Conservation (phyloP, 257 asterid genomes). For the Mentha longifolia region DNA sequence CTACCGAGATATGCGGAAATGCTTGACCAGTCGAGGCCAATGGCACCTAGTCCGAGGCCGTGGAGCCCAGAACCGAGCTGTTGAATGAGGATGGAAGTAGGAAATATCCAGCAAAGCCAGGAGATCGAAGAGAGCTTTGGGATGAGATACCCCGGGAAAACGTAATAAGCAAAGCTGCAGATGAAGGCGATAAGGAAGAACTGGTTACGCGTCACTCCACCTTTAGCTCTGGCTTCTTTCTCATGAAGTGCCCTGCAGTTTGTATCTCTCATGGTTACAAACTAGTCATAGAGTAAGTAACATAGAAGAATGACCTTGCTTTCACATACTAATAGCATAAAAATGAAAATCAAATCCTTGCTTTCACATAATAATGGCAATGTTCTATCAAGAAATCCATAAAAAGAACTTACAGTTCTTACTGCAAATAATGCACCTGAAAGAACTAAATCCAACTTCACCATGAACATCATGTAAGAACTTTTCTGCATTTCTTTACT, state of each 20-base stretch:
- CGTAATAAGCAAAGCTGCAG: slow-evolving; percentile 90
- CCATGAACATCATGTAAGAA: background rate
- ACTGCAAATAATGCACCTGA: background rate
- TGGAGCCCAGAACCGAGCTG: slow-evolving; percentile 96
- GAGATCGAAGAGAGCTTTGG: slow-evolving; percentile 84
- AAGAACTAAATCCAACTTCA: background rate
- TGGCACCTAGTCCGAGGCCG: slow-evolving; percentile 88
- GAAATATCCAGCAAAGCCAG: slow-evolving; percentile 91
- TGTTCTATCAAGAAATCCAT: too few species aligned
- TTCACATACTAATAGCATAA: background rate
- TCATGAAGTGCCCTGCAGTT: slow-evolving; percentile 89
- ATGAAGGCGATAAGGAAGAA: slow-evolving; percentile 85
- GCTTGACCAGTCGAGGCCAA: slow-evolving; percentile 97
- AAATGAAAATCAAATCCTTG: background rate
- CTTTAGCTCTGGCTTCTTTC: slow-evolving; percentile 72
- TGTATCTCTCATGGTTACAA: slow-evolving; percentile 22
- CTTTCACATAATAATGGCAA: too few species aligned
- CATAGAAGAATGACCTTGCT: background rate
- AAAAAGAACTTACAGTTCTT: background rate
- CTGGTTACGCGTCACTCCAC: slow-evolving; percentile 73
- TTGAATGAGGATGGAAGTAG: slow-evolving; percentile 73
- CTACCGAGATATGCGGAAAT: slow-evolving; percentile 93
- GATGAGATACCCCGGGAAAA: slow-evolving; percentile 87
- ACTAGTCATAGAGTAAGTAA: background rate
- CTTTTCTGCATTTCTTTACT: background rate